Evolutionary conservation across 345 rosid genomes (phyloP).

Genomic region (Gossypium bickii): DNA sequence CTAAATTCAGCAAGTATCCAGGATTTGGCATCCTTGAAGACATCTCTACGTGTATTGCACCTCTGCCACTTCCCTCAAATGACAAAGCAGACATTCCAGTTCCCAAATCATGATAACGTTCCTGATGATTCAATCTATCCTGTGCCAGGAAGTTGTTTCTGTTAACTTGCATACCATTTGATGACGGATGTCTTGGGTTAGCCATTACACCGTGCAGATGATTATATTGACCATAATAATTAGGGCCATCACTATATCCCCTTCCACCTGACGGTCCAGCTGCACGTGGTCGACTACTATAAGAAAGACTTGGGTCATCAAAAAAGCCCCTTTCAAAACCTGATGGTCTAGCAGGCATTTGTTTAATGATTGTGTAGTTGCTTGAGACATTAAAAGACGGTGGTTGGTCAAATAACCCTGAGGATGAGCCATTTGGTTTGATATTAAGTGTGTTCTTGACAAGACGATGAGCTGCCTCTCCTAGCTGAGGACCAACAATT

Average conservation of each 20-base stretch:
- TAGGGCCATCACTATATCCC: slow-evolving; percentile 45
- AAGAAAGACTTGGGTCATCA: slow-evolving; percentile 38
- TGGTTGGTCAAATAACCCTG: slow-evolving; percentile 46
- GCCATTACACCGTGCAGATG: slow-evolving; percentile 34
- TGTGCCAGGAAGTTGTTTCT: slow-evolving; percentile 35
- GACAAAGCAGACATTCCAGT: slow-evolving; percentile 49
- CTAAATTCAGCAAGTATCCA: slow-evolving; percentile 24
- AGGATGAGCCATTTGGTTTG: slow-evolving; percentile 52
- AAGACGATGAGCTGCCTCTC: slow-evolving; percentile 98
- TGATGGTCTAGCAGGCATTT: slow-evolving; percentile 57
- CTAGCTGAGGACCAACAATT: slow-evolving; percentile 61
- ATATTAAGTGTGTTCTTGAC: slow-evolving; percentile 85
- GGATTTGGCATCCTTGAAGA: slow-evolving; percentile 29
- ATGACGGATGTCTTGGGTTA: slow-evolving; percentile 38
- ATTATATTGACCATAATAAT: slow-evolving; percentile 39
- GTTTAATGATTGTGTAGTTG: slow-evolving; percentile 40
- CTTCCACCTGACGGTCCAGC: slow-evolving; percentile 51
- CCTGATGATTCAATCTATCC: slow-evolving; percentile 43
- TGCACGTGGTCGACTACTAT: slow-evolving; percentile 45
- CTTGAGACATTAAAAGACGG: slow-evolving; percentile 35
- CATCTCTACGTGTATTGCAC: slow-evolving; percentile 21
- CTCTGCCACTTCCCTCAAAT: slow-evolving; percentile 45
- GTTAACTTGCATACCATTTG: slow-evolving; percentile 44
- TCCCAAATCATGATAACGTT: slow-evolving; percentile 45
- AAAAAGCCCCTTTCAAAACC: slow-evolving; percentile 47